A percentile compares a stretch with the other conserved stretches of the same genome.
phyloP scores from a whole-genome alignment of 495 filamentous ascomycete genomes.

The Xylona heveae region DNA sequence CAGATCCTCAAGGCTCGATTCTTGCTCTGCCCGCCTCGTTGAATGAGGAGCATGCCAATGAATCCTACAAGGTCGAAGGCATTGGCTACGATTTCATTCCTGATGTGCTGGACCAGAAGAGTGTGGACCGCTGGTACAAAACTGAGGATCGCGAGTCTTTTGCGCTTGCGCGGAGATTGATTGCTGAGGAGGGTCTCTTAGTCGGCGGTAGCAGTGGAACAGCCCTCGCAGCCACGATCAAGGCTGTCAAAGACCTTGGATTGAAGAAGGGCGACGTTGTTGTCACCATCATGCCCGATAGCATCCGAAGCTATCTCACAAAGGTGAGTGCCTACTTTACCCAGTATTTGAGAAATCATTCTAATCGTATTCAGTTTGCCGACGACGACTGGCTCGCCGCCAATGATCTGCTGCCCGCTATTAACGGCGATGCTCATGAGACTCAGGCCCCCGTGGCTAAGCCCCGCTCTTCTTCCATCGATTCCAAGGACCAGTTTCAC shows the following conservation, averaged over 20 bases:
- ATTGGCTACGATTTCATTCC: constrained; percentile 98
- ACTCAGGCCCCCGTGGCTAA: constrained; percentile 28
- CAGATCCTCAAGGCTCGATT: constrained; percentile 78
- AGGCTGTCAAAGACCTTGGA: constrained; percentile 51
- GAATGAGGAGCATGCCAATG: constrained; percentile 59
- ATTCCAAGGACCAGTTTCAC: constrained; percentile 33
- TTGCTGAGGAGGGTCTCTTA: constrained; percentile 84
- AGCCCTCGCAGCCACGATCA: constrained; percentile 68
- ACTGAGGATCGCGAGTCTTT: constrained; percentile 88
- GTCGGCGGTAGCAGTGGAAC: constrained; percentile 91
- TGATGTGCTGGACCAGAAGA: constrained; percentile 62
- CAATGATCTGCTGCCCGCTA: constrained; percentile 73
- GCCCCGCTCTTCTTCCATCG: constrained; percentile 20
- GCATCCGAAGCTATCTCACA: constrained; percentile 91
- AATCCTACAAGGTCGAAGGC: constrained; percentile 91
- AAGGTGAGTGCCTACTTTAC: constrained; percentile 29
- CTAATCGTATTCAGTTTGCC: constrained; percentile 38
- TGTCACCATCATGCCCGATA: constrained; percentile 83
- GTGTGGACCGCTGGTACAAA: constrained; percentile 95
- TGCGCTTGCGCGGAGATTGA: constrained; percentile 65
- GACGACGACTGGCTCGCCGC: constrained; percentile 97
- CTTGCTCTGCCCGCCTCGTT: constrained; percentile 57
- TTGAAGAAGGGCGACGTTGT: constrained; percentile 61
- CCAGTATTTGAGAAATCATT: neutral
- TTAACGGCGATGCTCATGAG: too few relatives aligned